Evolutionary conservation across 192 early-diverging fungal genomes (phyloP).

Genomic region (Coemansia sp.): DNA sequence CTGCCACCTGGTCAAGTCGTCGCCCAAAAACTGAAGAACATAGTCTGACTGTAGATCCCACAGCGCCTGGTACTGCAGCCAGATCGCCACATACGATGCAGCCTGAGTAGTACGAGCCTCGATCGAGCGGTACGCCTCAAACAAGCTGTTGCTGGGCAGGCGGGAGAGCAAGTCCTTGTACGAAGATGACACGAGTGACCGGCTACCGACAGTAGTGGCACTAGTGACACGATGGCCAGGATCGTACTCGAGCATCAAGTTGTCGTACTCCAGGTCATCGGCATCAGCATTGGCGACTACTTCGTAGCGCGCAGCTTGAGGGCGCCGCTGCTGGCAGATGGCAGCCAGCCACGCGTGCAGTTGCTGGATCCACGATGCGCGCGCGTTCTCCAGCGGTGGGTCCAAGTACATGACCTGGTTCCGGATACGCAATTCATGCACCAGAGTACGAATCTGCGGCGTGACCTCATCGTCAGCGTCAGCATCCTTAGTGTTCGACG

Average conservation of each 20-base stretch:
- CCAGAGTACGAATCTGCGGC: slow-evolving; percentile 69
- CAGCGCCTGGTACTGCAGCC: slow-evolving; percentile 97
- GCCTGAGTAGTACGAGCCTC: slow-evolving; percentile 80
- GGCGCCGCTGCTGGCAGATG: slow-evolving; percentile 82
- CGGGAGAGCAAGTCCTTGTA: slow-evolving; percentile 67
- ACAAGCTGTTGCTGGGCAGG: slow-evolving; percentile 69
- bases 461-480: slow-evolving; percentile 56
- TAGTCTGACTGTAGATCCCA: slow-evolving; percentile 95
- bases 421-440: slow-evolving; percentile 87
- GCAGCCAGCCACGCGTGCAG: slow-evolving; percentile 93
- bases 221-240: slow-evolving; percentile 47
- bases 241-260: slow-evolving; percentile 57
- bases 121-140: slow-evolving; percentile 81
- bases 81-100: slow-evolving; percentile 85
- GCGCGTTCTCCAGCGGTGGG: slow-evolving; percentile 94
- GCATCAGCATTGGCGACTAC: slow-evolving; percentile 63
- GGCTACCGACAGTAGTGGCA: neutral
- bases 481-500: slow-evolving; percentile 11
- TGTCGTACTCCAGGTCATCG: slow-evolving; percentile 67
- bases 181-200: neutral
- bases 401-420: slow-evolving; percentile 98
- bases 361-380: slow-evolving; percentile 84
- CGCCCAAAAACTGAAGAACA: slow-evolving; percentile 82
- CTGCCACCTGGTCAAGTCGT: slow-evolving; percentile 92
- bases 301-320: slow-evolving; percentile 93